phyloP scores from a whole-genome alignment of 179 eudicot species.

The Camellia oleifera region DNA sequence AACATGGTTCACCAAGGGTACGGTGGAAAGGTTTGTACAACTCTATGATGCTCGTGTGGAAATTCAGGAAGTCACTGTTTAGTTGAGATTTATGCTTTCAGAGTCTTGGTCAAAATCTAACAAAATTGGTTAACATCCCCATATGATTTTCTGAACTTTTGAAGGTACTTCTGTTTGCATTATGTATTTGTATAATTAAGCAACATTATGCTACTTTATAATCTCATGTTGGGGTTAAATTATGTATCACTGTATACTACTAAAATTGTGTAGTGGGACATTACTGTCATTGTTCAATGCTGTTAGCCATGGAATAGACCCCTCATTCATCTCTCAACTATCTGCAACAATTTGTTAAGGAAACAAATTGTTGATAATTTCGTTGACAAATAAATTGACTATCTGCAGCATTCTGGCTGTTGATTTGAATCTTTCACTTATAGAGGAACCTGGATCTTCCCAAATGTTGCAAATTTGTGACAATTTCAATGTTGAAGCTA shows the following conservation, averaged over 20 bases:
- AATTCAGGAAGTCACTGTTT: neutral
- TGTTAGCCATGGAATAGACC: neutral
- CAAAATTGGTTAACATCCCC: neutral
- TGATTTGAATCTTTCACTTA: neutral
- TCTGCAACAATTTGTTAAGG: neutral
- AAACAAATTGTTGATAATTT: neutral
- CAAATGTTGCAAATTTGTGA: neutral
- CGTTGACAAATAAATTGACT: neutral
- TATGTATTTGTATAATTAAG: neutral
- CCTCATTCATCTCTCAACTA: neutral
- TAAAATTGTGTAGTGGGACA: neutral
- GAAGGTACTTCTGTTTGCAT: neutral
- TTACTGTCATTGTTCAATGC: neutral
- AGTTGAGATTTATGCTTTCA: neutral
- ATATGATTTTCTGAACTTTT: neutral
- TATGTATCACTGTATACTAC: too few relatives aligned
- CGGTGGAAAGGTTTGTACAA: conserved; percentile 69
- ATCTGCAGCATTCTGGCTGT: neutral
- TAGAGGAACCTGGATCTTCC: neutral
- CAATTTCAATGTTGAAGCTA: conserved; percentile 7
- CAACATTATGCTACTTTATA: neutral
- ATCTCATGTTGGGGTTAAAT: neutral
- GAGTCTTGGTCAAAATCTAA: neutral
- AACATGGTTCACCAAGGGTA: conserved; percentile 94
- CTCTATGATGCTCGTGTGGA: conserved; percentile 11